Evolutionary conservation across 345 rosid genomes (phyloP), one percentile per base, ranked within the genome.

Genomic region (thale cress (Arabidopsis thaliana)): DNA sequence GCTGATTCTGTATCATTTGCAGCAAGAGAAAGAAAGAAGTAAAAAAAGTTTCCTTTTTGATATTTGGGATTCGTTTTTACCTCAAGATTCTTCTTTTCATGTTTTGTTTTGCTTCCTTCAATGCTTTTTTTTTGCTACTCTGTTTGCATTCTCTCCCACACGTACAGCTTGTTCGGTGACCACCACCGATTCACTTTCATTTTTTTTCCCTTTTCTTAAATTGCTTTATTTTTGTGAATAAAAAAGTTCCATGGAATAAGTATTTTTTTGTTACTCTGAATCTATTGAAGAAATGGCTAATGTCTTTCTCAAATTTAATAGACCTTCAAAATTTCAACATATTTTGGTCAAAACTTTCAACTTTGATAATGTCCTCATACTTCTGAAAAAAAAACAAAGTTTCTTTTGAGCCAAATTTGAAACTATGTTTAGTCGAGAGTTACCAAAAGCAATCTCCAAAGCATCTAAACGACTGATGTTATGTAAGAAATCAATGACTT

Each of bases 1-100:
- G 68, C 55, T 64, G 77, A 78, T 78, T 78, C 77, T 50, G 34
- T 65, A 78, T 32, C 81, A 71, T 78, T 38, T 77, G 64, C 56
- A 23, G 49, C 56, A 52, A 63, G 46, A 16, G 55, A 71, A 3
- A 44, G 8, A 13, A 4, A 30, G 56, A 28, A 7, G 24, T 4
- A 16, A 44, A 24, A 63, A 64, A 55, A 5, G 7, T 65, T 45
- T 9, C 22, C 36, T 40, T 28, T 57, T 73, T 23, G 51, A 20
- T 37, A 50, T 34, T 41, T 67, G 60, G 44, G 79, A 67, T 67
- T 67, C 73, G 73, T 20, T 42, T 65, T 34, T 14, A 2, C 32
- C 45, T 62, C 34, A 9, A 40, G 67, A 55, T 64, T 69, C 52
- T 61, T 69, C 28, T 22, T 42, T 60, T 9, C 25, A 55, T 30